Evolutionary conservation across 345 rosid species (phyloP), one percentile per base, ranked within the genome.

Genomic region (Fremontodendron californicum): DNA sequence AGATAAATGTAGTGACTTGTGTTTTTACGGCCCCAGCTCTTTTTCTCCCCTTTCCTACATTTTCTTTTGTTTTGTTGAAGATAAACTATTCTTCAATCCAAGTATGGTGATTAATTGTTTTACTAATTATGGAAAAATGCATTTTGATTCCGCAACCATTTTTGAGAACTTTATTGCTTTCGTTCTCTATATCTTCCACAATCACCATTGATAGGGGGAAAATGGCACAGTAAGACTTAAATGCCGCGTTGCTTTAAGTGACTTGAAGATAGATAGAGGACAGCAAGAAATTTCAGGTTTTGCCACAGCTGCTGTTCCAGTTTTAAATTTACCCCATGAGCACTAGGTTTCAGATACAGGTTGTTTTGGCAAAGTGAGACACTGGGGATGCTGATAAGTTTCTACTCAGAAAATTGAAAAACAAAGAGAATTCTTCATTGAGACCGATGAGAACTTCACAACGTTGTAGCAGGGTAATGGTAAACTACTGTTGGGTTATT

Each of bases 41-140:
- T 71, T 70, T 29, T 5, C 9, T 4, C 52, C 35, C 11, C 4
- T 48, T 7, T 16, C 16, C 42, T 7, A 15, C 74, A 48, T 29
- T 71, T 33, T 49, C 43, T 71, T 37, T 31, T 69, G 73, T 69
- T 7, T 69, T 45, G n/a, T 69, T 25, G 55, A 45, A 45, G 73
- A 45, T 37, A 21, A 66, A n/a, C 23, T 29, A 15, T 31, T 71
- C 61, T 19, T 8, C 18, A 48, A 29, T 48, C 60, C 74, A 48
- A 48, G 55, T 27, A 12, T 29, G 13, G 18, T 21, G 29, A 8
- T 54, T 54, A 54, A n/a, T 54, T 21, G 27, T 8, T 23, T 57
- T 57, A n/a, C n/a, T n/a, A n/a, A n/a, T n/a, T 18, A 55, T 8
- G 61, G 61, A 21, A 21, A 55, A 9, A 1, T 21, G 31, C 29